Base-by-base conservation (phyloP, 768 basidiomycete genomes). In the Tulasnella sp. region DNA sequence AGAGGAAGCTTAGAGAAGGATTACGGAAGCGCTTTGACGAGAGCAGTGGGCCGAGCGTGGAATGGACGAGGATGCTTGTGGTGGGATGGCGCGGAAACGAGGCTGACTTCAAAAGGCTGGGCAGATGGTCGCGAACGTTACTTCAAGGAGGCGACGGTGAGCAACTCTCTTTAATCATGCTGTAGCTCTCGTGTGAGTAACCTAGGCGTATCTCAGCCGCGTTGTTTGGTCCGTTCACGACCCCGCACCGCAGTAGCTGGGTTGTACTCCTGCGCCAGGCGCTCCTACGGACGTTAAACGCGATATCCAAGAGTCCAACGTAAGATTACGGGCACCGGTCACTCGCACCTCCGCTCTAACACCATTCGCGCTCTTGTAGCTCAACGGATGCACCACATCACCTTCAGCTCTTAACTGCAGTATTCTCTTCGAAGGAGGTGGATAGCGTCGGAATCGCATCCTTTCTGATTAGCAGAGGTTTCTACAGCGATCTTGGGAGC, bases 21-120 rank as follows among this genome's bases (percentile, higher is more conserved):
- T 65, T 90, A 68, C 71, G 76, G 53, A 65, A 52, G 27, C 59
- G 68, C 8, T 85, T 87, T 63, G 75, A 78, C 45, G 34, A 2
- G 22, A 24, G 24, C 61, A 31, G 25, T 21, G 62, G 60, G 24
- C 60, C 49, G 34, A 34, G 45, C 34, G 65, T 51, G 10, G 45
- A 59, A 15, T 84, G 80, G 10, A 69, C 87, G 64, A 71, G 88
- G 58, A 82, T 80, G 68, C 73, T 87, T 21, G 80, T 84, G 19
- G 74, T 88, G 10, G 59, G 45, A 25, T 60, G 59, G 60, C 29
- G 24, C 2, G 62, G 59, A 22, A 73, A 85, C 51, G 81, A 81
- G 11, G 69, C 66, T 17, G 71, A 72, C 53, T 66, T 70, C 30
- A 62, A 67, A 17, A 54, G 67, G 68, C 66, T 75, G n/a, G 25